Conservation (phyloP, 352 stramenopile species). For the Pythium myriotylum region DNA sequence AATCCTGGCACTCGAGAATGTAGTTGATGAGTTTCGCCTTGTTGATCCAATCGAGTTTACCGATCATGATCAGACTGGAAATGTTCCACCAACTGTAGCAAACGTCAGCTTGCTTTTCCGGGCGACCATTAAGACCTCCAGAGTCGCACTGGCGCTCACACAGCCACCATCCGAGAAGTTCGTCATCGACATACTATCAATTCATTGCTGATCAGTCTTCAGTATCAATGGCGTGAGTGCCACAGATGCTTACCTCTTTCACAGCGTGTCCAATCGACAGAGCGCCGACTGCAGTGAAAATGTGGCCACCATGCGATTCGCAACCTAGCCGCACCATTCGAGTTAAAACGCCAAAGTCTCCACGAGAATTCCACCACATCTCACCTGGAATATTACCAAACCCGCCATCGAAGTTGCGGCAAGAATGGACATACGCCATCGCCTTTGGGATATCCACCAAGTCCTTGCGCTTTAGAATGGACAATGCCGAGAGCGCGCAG, state of each 20-base stretch:
- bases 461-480: slow-evolving; percentile 90
- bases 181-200: slow-evolving; percentile 76
- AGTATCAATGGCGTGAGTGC: too few species aligned
- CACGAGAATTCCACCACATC: too few species aligned
- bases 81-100: slow-evolving; percentile 99
- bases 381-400: slow-evolving; percentile 81
- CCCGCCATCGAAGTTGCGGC: slow-evolving; percentile 97
- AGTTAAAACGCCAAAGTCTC: too few species aligned
- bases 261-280: slow-evolving; percentile 87
- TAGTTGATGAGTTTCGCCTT: slow-evolving; percentile 92
- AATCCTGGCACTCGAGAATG: slow-evolving; percentile 96
- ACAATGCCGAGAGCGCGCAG: slow-evolving; percentile 95
- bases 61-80: slow-evolving; percentile 95
- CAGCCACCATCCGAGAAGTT: slow-evolving; percentile 96
- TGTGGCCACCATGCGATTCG: slow-evolving; percentile 97
- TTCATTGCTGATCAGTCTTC: neutral
- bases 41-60: slow-evolving; percentile 95
- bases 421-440: slow-evolving; percentile 93
- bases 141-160: slow-evolving; percentile 98
- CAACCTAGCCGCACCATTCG: too few species aligned
- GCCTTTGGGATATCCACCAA: slow-evolving; percentile 89
- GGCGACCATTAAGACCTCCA: slow-evolving; percentile 93
- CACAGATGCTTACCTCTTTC: slow-evolving; percentile 31
- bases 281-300: slow-evolving; percentile 97
- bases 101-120: slow-evolving; percentile 99